Evolutionary conservation across 306 rosid genomes (phyloP).

Genomic region (Prunus mongolica): DNA sequence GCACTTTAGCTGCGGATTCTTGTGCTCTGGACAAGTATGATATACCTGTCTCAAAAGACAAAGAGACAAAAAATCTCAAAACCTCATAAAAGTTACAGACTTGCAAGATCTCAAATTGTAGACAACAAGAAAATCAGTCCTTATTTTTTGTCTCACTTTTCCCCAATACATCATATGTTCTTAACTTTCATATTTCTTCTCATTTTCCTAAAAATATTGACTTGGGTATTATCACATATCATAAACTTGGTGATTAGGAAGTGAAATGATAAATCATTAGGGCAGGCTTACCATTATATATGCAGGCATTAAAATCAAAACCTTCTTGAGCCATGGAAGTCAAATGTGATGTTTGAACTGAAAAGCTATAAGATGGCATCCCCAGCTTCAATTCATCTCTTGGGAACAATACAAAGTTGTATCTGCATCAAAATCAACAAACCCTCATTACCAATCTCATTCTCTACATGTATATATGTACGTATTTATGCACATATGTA

Average conservation of each 20-base stretch:
- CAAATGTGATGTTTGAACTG: constrained; percentile 64
- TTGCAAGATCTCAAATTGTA: background rate
- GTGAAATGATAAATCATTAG: background rate
- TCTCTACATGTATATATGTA: background rate
- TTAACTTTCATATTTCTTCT: background rate
- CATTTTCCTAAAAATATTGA: background rate
- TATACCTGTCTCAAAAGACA: constrained; percentile 50
- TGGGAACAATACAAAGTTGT: constrained; percentile 78
- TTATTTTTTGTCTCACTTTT: background rate
- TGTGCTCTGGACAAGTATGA: constrained; percentile 84
- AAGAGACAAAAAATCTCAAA: constrained; percentile 13
- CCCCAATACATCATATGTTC: background rate
- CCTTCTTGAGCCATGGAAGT: constrained; percentile 74
- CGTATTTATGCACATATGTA: background rate
- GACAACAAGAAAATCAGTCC: background rate
- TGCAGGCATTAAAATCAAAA: constrained; percentile 80
- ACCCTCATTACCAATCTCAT: background rate
- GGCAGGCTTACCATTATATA: constrained; percentile 60
- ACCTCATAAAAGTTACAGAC: background rate
- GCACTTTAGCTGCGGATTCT: constrained; percentile 57
- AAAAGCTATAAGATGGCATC: constrained; percentile 83
- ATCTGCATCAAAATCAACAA: constrained; percentile 46
- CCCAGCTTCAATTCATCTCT: constrained; percentile 79
- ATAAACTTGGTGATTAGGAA: background rate
- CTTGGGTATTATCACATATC: background rate